Percentiles rank a stretch among this genome's conserved stretches.
phyloP scores from a whole-genome alignment of 1,139 yeast genomes.

The Yamadazyma dendronema region DNA sequence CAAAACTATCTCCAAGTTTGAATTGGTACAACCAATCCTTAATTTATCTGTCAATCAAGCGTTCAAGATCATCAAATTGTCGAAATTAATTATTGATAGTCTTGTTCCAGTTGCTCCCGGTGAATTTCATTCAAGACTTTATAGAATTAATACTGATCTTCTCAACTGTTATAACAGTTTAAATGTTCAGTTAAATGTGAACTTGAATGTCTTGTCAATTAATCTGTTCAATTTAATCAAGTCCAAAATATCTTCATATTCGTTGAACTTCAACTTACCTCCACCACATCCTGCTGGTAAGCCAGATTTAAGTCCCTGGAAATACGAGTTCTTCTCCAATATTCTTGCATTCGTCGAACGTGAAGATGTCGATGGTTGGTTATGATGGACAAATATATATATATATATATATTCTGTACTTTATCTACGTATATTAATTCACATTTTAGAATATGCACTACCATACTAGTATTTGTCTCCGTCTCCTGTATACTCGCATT shows the following conservation, averaged over 20 bases:
- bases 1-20: slow-evolving; percentile 13
- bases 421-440: too few relatives aligned
- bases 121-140: slow-evolving; percentile 31
- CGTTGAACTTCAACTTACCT: slow-evolving; percentile 25
- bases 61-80: slow-evolving; percentile 35
- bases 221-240: slow-evolving; percentile 21
- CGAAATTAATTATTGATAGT: slow-evolving; percentile 36
- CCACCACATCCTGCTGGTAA: slow-evolving; percentile 1
- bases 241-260: slow-evolving; percentile 25
- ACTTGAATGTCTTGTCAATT: slow-evolving; percentile 19
- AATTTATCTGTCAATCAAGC: slow-evolving; percentile 35
- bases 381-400: slow-evolving; percentile 3
- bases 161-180: slow-evolving; percentile 35
- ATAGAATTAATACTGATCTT: slow-evolving; percentile 39
- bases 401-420: background rate
- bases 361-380: slow-evolving; percentile 42
- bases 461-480: too few relatives aligned
- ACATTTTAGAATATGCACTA: too few relatives aligned
- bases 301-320: slow-evolving; percentile 22
- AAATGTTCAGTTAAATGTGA: slow-evolving; percentile 30
- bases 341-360: slow-evolving; percentile 31
- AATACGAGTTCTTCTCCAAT: slow-evolving; percentile 21
- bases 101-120: slow-evolving; percentile 17
- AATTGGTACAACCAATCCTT: slow-evolving; percentile 31
- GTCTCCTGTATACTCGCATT: too few relatives aligned